Evolutionary conservation across 495 filamentous ascomycete genomes (phyloP), one percentile per base, ranked within the genome.

Genomic region (Aspergillus conjunctus): DNA sequence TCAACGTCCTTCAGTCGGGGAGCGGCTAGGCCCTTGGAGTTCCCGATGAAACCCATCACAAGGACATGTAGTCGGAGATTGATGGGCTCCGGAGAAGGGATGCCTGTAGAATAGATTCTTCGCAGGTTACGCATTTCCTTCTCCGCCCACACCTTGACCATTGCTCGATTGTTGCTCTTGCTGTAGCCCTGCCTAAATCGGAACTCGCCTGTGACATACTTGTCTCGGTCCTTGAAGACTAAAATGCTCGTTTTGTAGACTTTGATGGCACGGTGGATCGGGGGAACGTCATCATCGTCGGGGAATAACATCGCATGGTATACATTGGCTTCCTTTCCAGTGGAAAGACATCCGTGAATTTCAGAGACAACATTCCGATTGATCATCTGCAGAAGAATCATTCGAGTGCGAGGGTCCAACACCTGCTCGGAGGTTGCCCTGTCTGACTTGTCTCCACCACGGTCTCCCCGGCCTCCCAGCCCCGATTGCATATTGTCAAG

Each of bases 61-160:
- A 98, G 79, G 6, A 98, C 94, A 65, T 98, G 91, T 3, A 91
- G 81, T 59, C 92, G 90, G 22, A 98, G 87, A 65, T 88, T 85
- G 33, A 98, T 77, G 0, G 94, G 93, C 68, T 97, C 91, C 0
- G 94, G 94, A 62, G 88, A 94, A 15, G 92, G 88, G 48, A 98
- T 94, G 1, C 91, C 91, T 18, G 94, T 89, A 4, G 82, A 73
- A 67, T 92, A 77, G 20, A 98, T 85, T 51, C 95, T 83, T 60
- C 90, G 88, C 59, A 98, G 68, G 75, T 98, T 98, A 50, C 94
- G 85, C 81, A 96, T 94, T 73, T 98, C 94, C 76, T 98, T 98
- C 76, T 97, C 93, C 4, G 95, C 94, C 94, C 94, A 98, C 45
- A 96, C 75, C 73, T 96, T 94, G 52, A 98, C 93, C 93, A 97